These are phyloP conservation scores for Syzygium jambos DNA, from an alignment of 345 rosid species.

Conservation along the genomic window DNA sequence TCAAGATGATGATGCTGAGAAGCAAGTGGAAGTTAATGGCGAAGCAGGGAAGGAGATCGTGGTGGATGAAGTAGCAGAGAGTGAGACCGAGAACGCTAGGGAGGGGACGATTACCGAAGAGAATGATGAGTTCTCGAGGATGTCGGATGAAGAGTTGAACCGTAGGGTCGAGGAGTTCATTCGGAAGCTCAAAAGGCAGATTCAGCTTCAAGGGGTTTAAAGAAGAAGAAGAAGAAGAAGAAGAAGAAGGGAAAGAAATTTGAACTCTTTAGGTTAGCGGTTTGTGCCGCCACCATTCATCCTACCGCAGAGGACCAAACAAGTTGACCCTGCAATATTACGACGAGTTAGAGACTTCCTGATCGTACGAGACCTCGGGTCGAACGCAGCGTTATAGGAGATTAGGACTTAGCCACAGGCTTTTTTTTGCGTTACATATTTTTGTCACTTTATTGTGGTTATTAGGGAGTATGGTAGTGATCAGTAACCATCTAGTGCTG, in stretches of 20 bases:
- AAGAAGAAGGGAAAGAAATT: not conserved
- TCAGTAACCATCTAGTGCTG: not conserved
- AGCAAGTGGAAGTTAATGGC: not conserved
- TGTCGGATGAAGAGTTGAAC: conserved; percentile 76
- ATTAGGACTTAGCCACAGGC: not conserved
- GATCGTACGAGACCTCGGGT: not conserved
- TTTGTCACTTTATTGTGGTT: not conserved
- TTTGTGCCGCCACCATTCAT: not conserved
- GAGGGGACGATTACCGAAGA: conserved; percentile 3
- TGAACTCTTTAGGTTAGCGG: not conserved
- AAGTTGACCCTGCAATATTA: not conserved
- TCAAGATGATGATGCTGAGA: not conserved
- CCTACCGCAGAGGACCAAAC: not conserved
- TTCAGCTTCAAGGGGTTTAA: conserved; percentile 32
- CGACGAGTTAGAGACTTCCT: not conserved
- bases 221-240: not conserved
- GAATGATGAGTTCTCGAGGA: conserved; percentile 39
- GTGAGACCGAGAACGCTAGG: not conserved
- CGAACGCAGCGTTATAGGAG: not conserved
- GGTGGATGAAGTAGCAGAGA: not conserved
- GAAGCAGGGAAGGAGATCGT: not conserved
- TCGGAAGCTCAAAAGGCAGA: conserved; percentile 33
- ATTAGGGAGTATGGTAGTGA: not conserved
- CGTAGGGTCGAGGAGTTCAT: conserved; percentile 71
- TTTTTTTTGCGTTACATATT: not conserved